A percentile compares a stretch with the other conserved stretches of the same genome.
Evolutionary conservation across 1,139 yeast species (phyloP).

Genomic region (Zhuliangozyma blackwelliae): DNA sequence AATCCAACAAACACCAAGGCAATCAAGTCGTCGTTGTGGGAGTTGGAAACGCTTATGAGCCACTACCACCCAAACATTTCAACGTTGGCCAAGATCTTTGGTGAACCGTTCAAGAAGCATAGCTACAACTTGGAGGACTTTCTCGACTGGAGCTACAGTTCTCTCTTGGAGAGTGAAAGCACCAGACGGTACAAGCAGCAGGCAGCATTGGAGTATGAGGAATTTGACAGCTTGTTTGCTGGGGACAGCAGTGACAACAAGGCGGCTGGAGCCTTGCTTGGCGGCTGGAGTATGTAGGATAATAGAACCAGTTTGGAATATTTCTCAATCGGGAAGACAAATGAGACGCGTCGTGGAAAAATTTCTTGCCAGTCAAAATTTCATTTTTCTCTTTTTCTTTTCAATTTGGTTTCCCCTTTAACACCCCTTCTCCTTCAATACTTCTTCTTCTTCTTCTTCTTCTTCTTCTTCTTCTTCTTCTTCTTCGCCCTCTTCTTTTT

Average conservation of each 20-base stretch:
- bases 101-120: constrained; percentile 86
- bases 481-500: constrained; percentile 1
- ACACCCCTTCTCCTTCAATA: too few species aligned
- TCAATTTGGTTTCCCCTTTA: too few species aligned
- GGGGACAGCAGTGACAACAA: constrained; percentile 8
- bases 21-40: constrained; percentile 87
- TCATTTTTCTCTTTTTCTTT: too few species aligned
- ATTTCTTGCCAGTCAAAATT: too few species aligned
- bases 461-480: constrained; percentile 4
- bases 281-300: constrained; percentile 24
- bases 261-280: constrained; percentile 11
- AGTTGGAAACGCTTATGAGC: constrained; percentile 69
- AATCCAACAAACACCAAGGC: constrained; percentile 84
- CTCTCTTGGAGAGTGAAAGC: constrained; percentile 71
- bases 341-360: constrained; percentile 26
- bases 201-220: constrained; percentile 80
- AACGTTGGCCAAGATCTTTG: constrained; percentile 79
- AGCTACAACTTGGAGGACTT: constrained; percentile 90
- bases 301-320: constrained; percentile 8
- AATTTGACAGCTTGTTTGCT: constrained; percentile 40
- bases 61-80: constrained; percentile 97
- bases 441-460: too few species aligned
- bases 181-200: constrained; percentile 63
- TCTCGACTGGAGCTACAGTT: constrained; percentile 81
- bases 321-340: constrained; percentile 26